Evolutionary conservation across 1,139 yeast species (phyloP).

Genomic region (Pichia inconspicua): DNA sequence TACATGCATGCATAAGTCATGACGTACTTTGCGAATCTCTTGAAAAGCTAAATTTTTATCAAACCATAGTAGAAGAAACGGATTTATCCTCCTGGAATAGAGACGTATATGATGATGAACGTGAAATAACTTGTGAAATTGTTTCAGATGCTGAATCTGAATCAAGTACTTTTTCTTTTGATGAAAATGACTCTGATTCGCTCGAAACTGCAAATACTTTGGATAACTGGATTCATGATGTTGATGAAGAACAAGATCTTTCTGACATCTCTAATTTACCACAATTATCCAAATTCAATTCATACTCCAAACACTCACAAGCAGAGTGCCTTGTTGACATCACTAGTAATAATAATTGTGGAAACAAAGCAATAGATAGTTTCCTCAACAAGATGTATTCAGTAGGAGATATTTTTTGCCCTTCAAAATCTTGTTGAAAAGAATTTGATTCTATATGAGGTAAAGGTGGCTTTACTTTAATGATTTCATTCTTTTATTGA

Average conservation of each 20-base stretch:
- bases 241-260: background rate
- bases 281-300: background rate
- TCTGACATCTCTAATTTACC: background rate
- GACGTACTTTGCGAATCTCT: conserved; percentile 6
- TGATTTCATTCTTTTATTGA: no score
- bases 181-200: conserved; percentile 3
- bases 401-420: background rate
- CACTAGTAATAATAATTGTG: background rate
- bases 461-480: conserved; percentile 8
- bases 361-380: background rate
- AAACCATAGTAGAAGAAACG: background rate
- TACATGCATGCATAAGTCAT: background rate
- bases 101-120: background rate
- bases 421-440: background rate
- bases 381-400: background rate
- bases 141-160: conserved; percentile 12
- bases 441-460: background rate
- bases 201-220: background rate
- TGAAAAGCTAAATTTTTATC: conserved; percentile 6
- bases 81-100: conserved; percentile 18
- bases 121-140: background rate
- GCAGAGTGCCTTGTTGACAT: background rate
- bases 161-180: conserved; percentile 10
- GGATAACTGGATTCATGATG: background rate
- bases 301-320: background rate